phyloP scores from a whole-genome alignment of 2,329 filamentous ascomycete species.

The Verticillium isaacii region DNA sequence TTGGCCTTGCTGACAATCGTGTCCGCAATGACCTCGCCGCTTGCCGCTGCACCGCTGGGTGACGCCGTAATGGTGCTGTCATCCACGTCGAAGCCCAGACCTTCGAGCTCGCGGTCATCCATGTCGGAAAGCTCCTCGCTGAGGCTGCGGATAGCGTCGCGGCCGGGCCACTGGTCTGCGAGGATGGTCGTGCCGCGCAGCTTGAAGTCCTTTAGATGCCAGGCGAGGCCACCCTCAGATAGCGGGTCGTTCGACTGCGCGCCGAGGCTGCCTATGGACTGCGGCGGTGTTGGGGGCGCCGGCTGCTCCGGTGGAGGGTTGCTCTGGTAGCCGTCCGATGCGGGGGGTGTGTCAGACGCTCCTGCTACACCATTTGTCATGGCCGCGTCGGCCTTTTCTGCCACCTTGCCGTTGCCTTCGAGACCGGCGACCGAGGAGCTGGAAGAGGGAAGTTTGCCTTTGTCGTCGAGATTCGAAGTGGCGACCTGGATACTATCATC shows the following conservation, averaged over 20 bases:
- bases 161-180: slow-evolving; percentile 68
- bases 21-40: slow-evolving; percentile 10
- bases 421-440: slow-evolving; percentile 22
- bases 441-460: slow-evolving; percentile 15
- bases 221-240: slow-evolving; percentile 73
- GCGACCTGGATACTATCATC: slow-evolving; percentile 42
- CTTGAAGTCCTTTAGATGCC: slow-evolving; percentile 82
- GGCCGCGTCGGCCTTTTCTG: slow-evolving; percentile 18
- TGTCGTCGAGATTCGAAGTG: slow-evolving; percentile 23
- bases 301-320: slow-evolving; percentile 25
- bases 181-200: slow-evolving; percentile 74
- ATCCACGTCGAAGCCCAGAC: slow-evolving; percentile 53
- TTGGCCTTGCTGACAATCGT: slow-evolving; percentile 20
- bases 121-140: slow-evolving; percentile 89
- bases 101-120: slow-evolving; percentile 83
- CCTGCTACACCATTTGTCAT: slow-evolving; percentile 22
- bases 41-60: slow-evolving; percentile 13
- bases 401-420: slow-evolving; percentile 14
- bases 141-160: slow-evolving; percentile 61
- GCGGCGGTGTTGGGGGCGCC: slow-evolving; percentile 61
- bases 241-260: slow-evolving; percentile 49
- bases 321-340: slow-evolving; percentile 39
- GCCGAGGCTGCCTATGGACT: slow-evolving; percentile 54
- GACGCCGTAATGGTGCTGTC: slow-evolving; percentile 39
- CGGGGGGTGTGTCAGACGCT: slow-evolving; percentile 39